phyloP scores from a whole-genome alignment of 768 basidiomycete genomes.

The Leccinum sublutescens region DNA sequence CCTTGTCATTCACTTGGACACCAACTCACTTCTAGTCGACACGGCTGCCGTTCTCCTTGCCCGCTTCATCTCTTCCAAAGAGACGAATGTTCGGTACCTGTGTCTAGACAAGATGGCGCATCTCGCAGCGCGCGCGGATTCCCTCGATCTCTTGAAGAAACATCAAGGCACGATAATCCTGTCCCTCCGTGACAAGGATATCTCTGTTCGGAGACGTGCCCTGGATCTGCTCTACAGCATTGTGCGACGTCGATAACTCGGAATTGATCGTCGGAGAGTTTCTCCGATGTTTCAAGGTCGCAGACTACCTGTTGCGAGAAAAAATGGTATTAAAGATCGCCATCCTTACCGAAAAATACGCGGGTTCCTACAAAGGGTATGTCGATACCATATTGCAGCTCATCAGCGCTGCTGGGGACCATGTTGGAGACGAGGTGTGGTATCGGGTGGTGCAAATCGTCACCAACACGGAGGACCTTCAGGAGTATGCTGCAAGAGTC shows the following conservation, averaged over 20 bases:
- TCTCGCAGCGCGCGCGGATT: constrained; percentile 90
- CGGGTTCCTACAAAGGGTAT: constrained; percentile 97
- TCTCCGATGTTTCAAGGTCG: constrained; percentile 89
- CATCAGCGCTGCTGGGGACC: constrained; percentile 95
- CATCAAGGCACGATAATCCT: constrained; percentile 96
- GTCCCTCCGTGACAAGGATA: constrained; percentile 94
- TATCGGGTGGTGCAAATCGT: constrained; percentile 98
- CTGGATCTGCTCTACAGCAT: constrained; percentile 97
- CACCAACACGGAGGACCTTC: constrained; percentile 96
- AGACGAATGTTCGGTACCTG: constrained; percentile 97
- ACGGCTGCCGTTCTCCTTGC: constrained; percentile 90
- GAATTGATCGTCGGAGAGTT: constrained; percentile 95
- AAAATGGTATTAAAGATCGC: constrained; percentile 99
- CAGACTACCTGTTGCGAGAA: constrained; percentile 94
- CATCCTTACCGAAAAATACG: constrained; percentile 98
- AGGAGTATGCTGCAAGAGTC: constrained; percentile 92
- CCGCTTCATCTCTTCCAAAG: constrained; percentile 95
- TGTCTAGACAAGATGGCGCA: constrained; percentile 98
- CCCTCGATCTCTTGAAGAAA: constrained; percentile 87
- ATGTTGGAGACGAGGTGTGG: constrained; percentile 99
- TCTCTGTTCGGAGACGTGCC: constrained; percentile 90
- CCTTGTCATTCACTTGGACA: constrained; percentile 93
- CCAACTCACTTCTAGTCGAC: constrained; percentile 82
- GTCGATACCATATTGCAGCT: constrained; percentile 96
- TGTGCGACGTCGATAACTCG: constrained; percentile 98